Conservation (phyloP, 257 asterid species). For the Solanum lycopersicoides region DNA sequence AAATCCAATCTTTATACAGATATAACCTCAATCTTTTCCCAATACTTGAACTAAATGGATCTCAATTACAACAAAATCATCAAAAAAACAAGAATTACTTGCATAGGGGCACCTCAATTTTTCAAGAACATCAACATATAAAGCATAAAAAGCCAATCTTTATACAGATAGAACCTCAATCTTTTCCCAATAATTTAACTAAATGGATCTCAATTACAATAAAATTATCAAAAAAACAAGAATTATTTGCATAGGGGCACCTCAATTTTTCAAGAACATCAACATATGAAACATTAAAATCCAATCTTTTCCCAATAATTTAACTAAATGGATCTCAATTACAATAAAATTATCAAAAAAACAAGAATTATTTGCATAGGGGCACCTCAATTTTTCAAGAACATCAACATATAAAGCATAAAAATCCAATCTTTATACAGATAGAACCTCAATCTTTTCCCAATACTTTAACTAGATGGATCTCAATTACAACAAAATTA, state of each 20-base stretch:
- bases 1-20: neutral
- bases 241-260: neutral
- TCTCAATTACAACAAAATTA: neutral
- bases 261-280: neutral
- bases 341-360: neutral
- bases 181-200: neutral
- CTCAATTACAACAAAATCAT: neutral
- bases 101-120: slow-evolving; percentile 11
- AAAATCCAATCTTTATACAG: neutral
- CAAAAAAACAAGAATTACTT: neutral
- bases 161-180: neutral
- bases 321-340: neutral
- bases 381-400: neutral
- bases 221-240: neutral
- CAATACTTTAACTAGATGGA: neutral
- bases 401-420: neutral
- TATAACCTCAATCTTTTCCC: neutral
- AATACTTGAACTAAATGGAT: neutral
- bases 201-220: neutral
- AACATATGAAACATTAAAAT: neutral
- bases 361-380: neutral
- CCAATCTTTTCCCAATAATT: neutral
- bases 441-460: neutral
- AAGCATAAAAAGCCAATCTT: neutral
- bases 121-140: neutral